Evolutionary conservation across 495 filamentous ascomycete species (phyloP).

Genomic region (Trichocladium uniseriatum): DNA sequence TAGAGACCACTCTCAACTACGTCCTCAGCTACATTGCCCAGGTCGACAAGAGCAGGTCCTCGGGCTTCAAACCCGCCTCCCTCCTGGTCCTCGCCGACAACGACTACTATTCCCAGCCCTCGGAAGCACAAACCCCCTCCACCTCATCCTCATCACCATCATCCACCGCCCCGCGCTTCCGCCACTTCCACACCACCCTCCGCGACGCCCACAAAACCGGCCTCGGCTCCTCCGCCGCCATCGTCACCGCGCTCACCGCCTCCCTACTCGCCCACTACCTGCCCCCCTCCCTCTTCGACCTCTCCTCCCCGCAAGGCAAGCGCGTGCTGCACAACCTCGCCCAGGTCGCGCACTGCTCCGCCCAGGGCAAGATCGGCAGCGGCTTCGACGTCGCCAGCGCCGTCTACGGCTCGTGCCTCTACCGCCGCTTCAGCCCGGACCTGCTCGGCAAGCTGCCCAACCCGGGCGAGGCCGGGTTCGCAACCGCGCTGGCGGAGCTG

Average conservation of each 20-base stretch:
- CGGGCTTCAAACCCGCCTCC: conserved; percentile 53
- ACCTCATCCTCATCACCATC: not conserved
- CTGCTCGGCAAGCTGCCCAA: conserved; percentile 59
- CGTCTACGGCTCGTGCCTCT: conserved; percentile 81
- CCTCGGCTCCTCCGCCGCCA: conserved; percentile 86
- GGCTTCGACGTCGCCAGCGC: conserved; percentile 96
- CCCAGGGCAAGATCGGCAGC: conserved; percentile 91
- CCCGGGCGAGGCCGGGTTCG: conserved; percentile 54
- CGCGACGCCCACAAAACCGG: conserved; percentile 86
- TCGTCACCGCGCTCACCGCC: conserved; percentile 85
- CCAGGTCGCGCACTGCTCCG: conserved; percentile 88
- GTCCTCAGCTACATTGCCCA: conserved; percentile 68
- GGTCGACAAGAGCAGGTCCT: conserved; percentile 44
- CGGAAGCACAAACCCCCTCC: conserved; percentile 34
- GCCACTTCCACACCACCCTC: conserved; percentile 67
- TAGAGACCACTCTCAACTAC: conserved; percentile 83
- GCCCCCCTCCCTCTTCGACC: conserved; percentile 47
- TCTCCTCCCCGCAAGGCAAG: conserved; percentile 27
- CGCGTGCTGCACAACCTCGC: conserved; percentile 76
- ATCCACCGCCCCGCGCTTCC: conserved; percentile 46
- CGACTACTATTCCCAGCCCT: conserved; percentile 73
- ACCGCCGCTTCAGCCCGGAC: conserved; percentile 79
- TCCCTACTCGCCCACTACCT: conserved; percentile 75
- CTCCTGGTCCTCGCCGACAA: conserved; percentile 90
- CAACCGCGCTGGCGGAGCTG: conserved; percentile 48